A percentile compares a stretch with the other conserved stretches of the same genome.
These are phyloP conservation scores for Halophytophthora batemanensis DNA, from an alignment of 352 stramenopile species.

Conservation along the genomic window DNA sequence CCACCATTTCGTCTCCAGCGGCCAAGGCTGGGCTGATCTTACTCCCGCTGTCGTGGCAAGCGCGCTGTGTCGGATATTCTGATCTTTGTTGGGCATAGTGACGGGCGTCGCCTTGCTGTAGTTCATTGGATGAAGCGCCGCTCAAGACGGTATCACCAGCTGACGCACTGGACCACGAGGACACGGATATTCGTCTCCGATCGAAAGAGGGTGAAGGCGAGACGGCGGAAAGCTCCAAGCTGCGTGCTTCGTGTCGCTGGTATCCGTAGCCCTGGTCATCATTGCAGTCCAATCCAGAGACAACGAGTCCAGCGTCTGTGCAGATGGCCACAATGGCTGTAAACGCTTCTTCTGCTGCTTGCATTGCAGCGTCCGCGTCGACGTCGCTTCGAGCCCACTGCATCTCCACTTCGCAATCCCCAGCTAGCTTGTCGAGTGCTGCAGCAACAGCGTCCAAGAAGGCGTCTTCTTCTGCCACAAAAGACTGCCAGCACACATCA, in stretches of 20 bases:
- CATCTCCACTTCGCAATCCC: conserved; percentile 14
- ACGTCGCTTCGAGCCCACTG: conserved; percentile 17
- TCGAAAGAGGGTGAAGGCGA: not conserved
- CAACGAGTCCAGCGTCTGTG: conserved; percentile 18
- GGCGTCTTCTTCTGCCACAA: conserved; percentile 29
- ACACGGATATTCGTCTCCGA: not conserved
- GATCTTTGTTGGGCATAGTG: conserved; percentile 5
- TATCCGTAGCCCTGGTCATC: not conserved
- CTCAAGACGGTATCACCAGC: not conserved
- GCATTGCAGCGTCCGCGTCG: conserved; percentile 14
- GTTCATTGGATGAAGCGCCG: not conserved
- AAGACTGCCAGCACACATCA: conserved; percentile 8
- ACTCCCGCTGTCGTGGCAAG: too few species aligned
- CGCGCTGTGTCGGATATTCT: not conserved
- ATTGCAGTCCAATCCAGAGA: not conserved
- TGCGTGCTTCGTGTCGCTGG: not conserved
- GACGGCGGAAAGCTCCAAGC: not conserved
- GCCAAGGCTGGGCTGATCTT: not conserved
- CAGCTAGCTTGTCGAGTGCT: conserved; percentile 20
- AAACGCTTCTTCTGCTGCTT: conserved; percentile 16
- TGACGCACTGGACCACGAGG: conserved; percentile 2
- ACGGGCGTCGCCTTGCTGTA: not conserved
- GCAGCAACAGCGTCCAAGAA: conserved; percentile 25
- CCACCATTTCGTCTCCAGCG: conserved; percentile 26
- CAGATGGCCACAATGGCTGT: conserved; percentile 16